Base-by-base conservation (phyloP, 2,329 filamentous ascomycete genomes). In the Dendrostoma leiphaemia region DNA sequence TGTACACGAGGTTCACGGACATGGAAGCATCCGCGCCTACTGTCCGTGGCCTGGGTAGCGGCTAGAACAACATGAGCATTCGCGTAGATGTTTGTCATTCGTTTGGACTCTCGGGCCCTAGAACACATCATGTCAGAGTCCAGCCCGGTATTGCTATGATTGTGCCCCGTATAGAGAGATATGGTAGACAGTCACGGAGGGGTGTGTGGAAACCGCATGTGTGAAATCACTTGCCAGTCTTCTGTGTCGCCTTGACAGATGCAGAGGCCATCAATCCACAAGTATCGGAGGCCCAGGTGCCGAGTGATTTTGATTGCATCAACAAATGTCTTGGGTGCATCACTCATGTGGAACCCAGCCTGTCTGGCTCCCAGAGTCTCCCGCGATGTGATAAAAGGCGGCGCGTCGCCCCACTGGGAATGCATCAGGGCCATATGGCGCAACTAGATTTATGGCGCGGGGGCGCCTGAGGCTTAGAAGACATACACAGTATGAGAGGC, bases 401-500 rank as follows among this genome's bases (percentile, higher is more conserved):
- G 50, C 19, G 32, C 37, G 8, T 46, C n/a, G 2, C 50, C 50
- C 50, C 50, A 47, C 50, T 53, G 10, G 6, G 19, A 21, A 19
- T 19, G 5, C 3, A 40, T 37, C 8, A 37, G n/a, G 34, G 10
- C 13, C 10, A 24, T 4, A 3, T 43, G 13, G 13, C n/a, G n/a
- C n/a, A n/a, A 6, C 12, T 15, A 40, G 2, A 3, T 17, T 15
- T 47, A 31, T 21, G 28, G 7, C 13, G 17, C 8, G 3, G n/a
- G 9, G 4, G 12, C 7, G 6, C 13, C 13, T 15, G 23, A 26
- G 13, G 8, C 35, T 19, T 3, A n/a, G 21, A 10, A 21, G 3
- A 32, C 58, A 21, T 49, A 60, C 56, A 31, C 58, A 58, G 21
- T 60, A 60, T 12, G 58, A 60, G 15, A 60, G 49, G 35, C 48